phyloP scores from a whole-genome alignment of 2,329 filamentous ascomycete species.

The Colletotrichum tanaceti region DNA sequence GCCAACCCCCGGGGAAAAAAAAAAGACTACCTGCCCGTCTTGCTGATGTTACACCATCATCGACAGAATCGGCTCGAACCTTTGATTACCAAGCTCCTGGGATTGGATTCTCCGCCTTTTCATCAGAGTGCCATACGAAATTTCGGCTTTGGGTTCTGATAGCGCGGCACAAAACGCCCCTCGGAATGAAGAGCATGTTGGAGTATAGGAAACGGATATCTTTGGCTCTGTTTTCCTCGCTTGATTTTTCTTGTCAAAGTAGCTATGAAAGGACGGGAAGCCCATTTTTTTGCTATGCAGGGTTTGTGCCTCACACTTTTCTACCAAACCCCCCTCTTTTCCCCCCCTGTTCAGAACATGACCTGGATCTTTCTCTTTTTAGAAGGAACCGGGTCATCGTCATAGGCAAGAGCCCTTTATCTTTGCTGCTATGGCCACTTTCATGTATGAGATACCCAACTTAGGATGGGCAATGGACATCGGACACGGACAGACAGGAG shows the following conservation, averaged over 20 bases:
- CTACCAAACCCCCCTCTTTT: too few species aligned
- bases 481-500: slow-evolving; percentile 4
- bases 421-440: not conserved
- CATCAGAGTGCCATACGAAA: not conserved
- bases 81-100: not conserved
- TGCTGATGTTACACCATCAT: not conserved
- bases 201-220: not conserved
- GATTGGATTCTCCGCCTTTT: not conserved
- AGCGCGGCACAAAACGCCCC: not conserved
- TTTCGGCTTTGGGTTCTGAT: not conserved
- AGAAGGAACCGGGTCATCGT: not conserved
- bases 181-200: not conserved
- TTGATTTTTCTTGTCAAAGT: not conserved
- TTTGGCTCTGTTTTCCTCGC: not conserved
- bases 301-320: not conserved
- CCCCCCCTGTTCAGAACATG: not conserved
- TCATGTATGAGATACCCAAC: slow-evolving; percentile 5
- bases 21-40: not conserved
- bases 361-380: not conserved
- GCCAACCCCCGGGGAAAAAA: not conserved
- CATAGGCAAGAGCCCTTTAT: not conserved
- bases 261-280: not conserved
- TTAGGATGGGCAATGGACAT: not conserved
- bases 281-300: too few species aligned
- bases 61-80: not conserved